phyloP scores from a whole-genome alignment of 306 rosid species.

The Spatholobus suberectus region DNA sequence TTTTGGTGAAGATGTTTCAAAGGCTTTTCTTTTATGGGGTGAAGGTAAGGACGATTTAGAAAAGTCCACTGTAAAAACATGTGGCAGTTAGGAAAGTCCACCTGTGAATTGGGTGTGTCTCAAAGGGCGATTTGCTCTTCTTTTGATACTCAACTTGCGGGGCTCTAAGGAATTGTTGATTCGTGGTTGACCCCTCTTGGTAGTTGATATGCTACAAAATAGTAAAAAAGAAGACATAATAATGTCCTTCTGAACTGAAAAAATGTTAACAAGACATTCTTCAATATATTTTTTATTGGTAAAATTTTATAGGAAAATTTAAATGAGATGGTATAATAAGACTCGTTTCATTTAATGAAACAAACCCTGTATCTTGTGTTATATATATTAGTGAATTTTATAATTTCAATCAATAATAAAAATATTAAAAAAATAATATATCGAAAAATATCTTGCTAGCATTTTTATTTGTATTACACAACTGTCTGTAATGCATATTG shows the following conservation, averaged over 20 bases:
- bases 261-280: no score
- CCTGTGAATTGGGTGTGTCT: conserved; percentile 29
- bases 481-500: not conserved
- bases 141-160: conserved; percentile 19
- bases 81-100: conserved; percentile 10
- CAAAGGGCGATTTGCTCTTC: conserved; percentile 2
- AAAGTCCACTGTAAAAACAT: conserved; percentile 12
- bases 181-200: not conserved
- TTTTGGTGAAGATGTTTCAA: no score
- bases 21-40: no score
- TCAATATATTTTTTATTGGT: no score
- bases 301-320: no score
- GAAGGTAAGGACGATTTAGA: no score
- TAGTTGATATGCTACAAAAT: not conserved
- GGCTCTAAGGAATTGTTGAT: not conserved
- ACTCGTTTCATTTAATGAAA: not conserved
- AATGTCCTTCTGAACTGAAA: no score
- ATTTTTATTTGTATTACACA: not conserved
- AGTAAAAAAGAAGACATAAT: not conserved
- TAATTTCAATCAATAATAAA: not conserved
- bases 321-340: not conserved
- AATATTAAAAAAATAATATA: no score
- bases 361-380: not conserved
- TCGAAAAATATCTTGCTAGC: not conserved
- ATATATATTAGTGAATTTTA: not conserved